Percentiles rank a stretch among this genome's conserved stretches.
Evolutionary conservation across 768 basidiomycete genomes (phyloP).

Genomic region (Mycena albidolilacea): DNA sequence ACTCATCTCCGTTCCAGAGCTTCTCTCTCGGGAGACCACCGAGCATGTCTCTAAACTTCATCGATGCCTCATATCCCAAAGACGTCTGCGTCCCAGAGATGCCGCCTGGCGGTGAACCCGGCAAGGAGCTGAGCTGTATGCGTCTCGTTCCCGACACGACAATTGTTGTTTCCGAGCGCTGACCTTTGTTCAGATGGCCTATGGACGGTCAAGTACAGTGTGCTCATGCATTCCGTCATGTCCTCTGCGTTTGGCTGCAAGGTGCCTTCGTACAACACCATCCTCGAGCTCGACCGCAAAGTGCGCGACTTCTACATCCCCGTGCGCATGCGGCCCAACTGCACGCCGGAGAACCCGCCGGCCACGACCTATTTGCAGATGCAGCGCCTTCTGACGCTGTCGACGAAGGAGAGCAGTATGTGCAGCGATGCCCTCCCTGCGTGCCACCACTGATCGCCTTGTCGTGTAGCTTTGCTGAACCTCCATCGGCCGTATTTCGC

Average conservation of each 20-base stretch:
- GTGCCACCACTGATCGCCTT: background rate
- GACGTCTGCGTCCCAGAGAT: slow-evolving; percentile 53
- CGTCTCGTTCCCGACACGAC: background rate
- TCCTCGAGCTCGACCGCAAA: slow-evolving; percentile 72
- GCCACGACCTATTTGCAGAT: slow-evolving; percentile 49
- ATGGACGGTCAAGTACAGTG: slow-evolving; percentile 71
- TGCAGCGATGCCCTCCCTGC: slow-evolving; percentile 10
- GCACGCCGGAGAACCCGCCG: slow-evolving; percentile 39
- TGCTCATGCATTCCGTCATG: slow-evolving; percentile 66
- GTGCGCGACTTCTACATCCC: slow-evolving; percentile 75
- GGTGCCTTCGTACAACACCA: slow-evolving; percentile 63
- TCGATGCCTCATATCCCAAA: slow-evolving; percentile 70
- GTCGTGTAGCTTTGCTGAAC: slow-evolving; percentile 66
- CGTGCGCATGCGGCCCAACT: slow-evolving; percentile 57
- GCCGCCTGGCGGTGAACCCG: slow-evolving; percentile 46
- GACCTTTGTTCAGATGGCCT: slow-evolving; percentile 59
- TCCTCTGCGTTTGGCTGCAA: slow-evolving; percentile 67
- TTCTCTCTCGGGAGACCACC: slow-evolving; percentile 75
- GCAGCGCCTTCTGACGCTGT: slow-evolving; percentile 61
- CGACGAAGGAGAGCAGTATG: slow-evolving; percentile 66
- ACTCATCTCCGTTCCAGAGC: slow-evolving; percentile 57
- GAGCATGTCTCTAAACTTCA: slow-evolving; percentile 63
- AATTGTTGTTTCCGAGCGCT: background rate
- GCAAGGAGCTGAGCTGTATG: slow-evolving; percentile 42
- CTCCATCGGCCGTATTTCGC: slow-evolving; percentile 80